A percentile compares a stretch with the other conserved stretches of the same genome.
Evolutionary conservation across 495 filamentous ascomycete species (phyloP).

Genomic region (Hyaloscypha finlandica): DNA sequence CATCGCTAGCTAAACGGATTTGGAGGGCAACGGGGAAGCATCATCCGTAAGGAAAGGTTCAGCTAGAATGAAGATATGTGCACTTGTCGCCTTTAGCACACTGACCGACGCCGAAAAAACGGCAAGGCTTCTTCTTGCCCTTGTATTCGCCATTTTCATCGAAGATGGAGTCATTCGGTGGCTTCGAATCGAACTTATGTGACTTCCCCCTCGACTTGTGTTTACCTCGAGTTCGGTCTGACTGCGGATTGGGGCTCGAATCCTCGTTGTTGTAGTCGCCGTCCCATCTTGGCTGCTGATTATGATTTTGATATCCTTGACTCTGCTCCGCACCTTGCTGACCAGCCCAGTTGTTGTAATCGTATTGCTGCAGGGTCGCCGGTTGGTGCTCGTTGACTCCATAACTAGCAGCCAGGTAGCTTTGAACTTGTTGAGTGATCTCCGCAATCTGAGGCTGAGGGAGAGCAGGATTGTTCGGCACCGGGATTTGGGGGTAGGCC

Average conservation of each 20-base stretch:
- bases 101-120: conserved; percentile 75
- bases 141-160: conserved; percentile 32
- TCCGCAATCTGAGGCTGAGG: background rate
- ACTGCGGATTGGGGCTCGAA: background rate
- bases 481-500: background rate
- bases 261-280: conserved; percentile 21
- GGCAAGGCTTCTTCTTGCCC: conserved; percentile 61
- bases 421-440: conserved; percentile 16
- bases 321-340: background rate
- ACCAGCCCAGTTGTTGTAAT: background rate
- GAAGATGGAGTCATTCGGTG: conserved; percentile 13
- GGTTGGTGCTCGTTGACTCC: background rate
- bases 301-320: conserved; percentile 7
- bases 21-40: too few relatives aligned
- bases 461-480: background rate
- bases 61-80: conserved; percentile 70
- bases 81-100: conserved; percentile 85
- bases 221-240: conserved; percentile 6
- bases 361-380: background rate
- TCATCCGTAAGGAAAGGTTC: background rate
- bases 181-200: conserved; percentile 18
- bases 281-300: conserved; percentile 23
- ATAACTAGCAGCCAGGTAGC: conserved; percentile 10
- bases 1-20: too few relatives aligned
- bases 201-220: conserved; percentile 18